Conservation (phyloP, 805 yeast species). For the Teunomyces aglyptinius region DNA sequence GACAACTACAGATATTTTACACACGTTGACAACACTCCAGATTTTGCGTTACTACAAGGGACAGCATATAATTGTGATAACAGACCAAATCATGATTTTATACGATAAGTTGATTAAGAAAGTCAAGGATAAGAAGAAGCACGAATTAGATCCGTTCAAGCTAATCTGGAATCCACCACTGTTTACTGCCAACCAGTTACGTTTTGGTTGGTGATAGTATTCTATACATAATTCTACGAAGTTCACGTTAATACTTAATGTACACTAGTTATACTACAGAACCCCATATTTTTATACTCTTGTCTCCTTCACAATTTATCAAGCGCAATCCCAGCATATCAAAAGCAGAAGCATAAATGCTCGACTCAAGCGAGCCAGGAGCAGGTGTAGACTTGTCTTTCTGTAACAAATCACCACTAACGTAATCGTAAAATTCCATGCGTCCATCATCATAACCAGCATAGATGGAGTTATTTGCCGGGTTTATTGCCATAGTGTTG, state of each 20-base stretch:
- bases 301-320: conserved; percentile 89
- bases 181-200: conserved; percentile 89
- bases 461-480: conserved; percentile 59
- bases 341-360: conserved; percentile 68
- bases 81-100: conserved; percentile 75
- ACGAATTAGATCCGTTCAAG: conserved; percentile 67
- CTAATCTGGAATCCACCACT: conserved; percentile 94
- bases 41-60: conserved; percentile 92
- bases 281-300: conserved; percentile 75
- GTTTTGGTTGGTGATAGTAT: conserved; percentile 81
- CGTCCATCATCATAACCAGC: conserved; percentile 85
- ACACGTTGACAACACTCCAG: conserved; percentile 87
- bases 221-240: background rate
- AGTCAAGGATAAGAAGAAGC: conserved; percentile 66
- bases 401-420: conserved; percentile 63
- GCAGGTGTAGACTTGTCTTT: conserved; percentile 49
- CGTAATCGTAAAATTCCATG: conserved; percentile 76
- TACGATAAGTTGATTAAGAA: conserved; percentile 60
- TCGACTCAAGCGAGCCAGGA: conserved; percentile 70
- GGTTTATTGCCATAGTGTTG: conserved; percentile 67
- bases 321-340: conserved; percentile 79
- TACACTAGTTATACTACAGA: conserved; percentile 2
- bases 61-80: conserved; percentile 83
- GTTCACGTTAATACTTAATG: background rate
- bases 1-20: conserved; percentile 95